Evolutionary conservation across 768 basidiomycete genomes (phyloP).

Genomic region (Lactarius indigo): DNA sequence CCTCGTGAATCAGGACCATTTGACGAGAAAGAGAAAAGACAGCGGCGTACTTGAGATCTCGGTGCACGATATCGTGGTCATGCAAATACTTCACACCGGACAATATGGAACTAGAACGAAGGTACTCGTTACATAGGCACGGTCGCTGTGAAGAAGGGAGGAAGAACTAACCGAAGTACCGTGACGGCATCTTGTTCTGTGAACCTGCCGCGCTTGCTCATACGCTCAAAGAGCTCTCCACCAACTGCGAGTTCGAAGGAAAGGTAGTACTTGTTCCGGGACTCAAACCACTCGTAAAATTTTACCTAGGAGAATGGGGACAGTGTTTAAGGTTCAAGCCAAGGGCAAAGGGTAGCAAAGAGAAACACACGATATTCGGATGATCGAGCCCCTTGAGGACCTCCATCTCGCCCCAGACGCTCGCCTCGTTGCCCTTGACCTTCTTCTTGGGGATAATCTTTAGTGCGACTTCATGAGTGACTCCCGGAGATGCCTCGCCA

Average conservation of each 20-base stretch:
- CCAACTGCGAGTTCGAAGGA: conserved; percentile 91
- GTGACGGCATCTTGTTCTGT: conserved; percentile 87
- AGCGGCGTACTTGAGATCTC: conserved; percentile 76
- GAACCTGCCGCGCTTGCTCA: conserved; percentile 82
- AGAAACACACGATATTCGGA: conserved; percentile 73
- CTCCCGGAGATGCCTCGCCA: conserved; percentile 30
- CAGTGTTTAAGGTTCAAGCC: not conserved
- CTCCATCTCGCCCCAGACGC: conserved; percentile 92
- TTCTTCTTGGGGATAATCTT: conserved; percentile 96
- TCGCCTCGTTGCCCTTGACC: conserved; percentile 85
- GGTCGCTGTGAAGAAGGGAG: not conserved
- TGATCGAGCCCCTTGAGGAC: conserved; percentile 88
- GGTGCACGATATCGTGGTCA: conserved; percentile 89
- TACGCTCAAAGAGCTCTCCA: conserved; percentile 92
- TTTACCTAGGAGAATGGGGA: conserved; percentile 60
- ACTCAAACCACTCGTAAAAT: conserved; percentile 97
- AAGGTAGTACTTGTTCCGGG: conserved; percentile 91
- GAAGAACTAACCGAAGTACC: conserved; percentile 59
- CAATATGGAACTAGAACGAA: conserved; percentile 61
- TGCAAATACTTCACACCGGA: conserved; percentile 88
- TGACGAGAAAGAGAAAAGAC: not conserved
- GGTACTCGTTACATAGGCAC: too few species aligned
- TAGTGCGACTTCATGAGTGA: conserved; percentile 72
- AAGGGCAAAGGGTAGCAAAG: conserved; percentile 14
- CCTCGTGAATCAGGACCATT: not conserved